phyloP scores from a whole-genome alignment of 1,139 yeast genomes.

The Suhomyces maxii region DNA sequence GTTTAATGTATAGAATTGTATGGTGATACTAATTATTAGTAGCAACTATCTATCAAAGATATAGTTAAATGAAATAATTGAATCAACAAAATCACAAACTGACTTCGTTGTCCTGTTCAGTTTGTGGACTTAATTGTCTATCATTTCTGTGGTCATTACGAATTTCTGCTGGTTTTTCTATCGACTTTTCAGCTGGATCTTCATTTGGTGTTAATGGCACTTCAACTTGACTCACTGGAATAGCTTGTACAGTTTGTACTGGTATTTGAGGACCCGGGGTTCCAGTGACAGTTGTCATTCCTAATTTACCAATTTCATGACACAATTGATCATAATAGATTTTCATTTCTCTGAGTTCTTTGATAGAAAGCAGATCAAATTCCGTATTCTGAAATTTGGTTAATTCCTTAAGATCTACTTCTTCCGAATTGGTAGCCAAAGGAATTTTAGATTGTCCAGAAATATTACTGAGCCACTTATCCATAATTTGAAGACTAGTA shows the following conservation, averaged over 20 bases:
- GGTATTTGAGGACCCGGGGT: constrained; percentile 1
- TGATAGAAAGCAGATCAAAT: constrained; percentile 38
- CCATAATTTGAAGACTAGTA: constrained; percentile 46
- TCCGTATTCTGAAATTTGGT: constrained; percentile 35
- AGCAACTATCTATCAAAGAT: no score
- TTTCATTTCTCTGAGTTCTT: constrained; percentile 37
- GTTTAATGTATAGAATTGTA: no score
- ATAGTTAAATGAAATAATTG: no score
- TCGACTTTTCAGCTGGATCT: not conserved
- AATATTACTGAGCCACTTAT: constrained; percentile 45
- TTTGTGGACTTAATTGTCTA: no score
- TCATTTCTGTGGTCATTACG: no score
- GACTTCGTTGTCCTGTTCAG: no score
- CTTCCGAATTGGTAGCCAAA: constrained; percentile 10
- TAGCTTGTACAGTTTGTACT: not conserved
- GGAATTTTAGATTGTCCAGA: constrained; percentile 8
- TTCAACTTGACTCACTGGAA: not conserved
- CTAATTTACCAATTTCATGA: constrained; percentile 13
- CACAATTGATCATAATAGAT: constrained; percentile 42
- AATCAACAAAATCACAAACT: no score
- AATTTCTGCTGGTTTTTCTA: not conserved
- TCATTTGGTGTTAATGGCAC: not conserved
- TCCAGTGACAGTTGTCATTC: not conserved
- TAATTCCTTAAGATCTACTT: constrained; percentile 22
- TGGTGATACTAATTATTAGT: no score